These are phyloP conservation scores for Aspergillus arachidicola DNA, from an alignment of 2,329 filamentous ascomycete species.

Conservation along the genomic window DNA sequence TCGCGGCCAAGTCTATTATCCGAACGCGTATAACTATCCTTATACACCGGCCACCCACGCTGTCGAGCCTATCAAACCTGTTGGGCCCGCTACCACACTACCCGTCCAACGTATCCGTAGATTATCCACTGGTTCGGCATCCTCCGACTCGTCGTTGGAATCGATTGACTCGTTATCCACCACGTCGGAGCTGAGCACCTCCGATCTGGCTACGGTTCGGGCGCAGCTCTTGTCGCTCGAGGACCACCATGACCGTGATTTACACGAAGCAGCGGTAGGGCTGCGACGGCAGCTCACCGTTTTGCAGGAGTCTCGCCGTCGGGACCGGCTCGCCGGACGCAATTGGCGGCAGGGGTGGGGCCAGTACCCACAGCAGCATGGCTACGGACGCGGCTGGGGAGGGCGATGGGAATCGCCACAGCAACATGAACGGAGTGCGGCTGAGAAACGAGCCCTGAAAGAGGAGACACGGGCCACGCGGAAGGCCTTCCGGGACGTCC, in stretches of 20 bases:
- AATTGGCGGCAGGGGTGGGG: constrained; percentile 26
- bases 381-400: constrained; percentile 28
- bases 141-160: constrained; percentile 38
- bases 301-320: constrained; percentile 37
- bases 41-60: not conserved
- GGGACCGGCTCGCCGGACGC: constrained; percentile 28
- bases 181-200: constrained; percentile 38
- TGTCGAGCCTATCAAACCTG: not conserved
- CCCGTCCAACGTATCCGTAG: constrained; percentile 28
- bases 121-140: constrained; percentile 31
- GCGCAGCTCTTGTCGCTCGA: constrained; percentile 37
- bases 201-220: constrained; percentile 40
- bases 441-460: constrained; percentile 36
- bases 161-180: constrained; percentile 42
- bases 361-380: constrained; percentile 14
- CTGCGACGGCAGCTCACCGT: constrained; percentile 38
- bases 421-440: constrained; percentile 32
- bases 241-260: constrained; percentile 38
- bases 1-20: constrained; percentile 17
- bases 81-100: constrained; percentile 4
- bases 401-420: constrained; percentile 41
- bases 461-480: constrained; percentile 40
- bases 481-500: constrained; percentile 40
- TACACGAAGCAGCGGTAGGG: constrained; percentile 38
- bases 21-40: constrained; percentile 13